phyloP scores from a whole-genome alignment of 352 stramenopile species.

The Halophytophthora polymorphica region DNA sequence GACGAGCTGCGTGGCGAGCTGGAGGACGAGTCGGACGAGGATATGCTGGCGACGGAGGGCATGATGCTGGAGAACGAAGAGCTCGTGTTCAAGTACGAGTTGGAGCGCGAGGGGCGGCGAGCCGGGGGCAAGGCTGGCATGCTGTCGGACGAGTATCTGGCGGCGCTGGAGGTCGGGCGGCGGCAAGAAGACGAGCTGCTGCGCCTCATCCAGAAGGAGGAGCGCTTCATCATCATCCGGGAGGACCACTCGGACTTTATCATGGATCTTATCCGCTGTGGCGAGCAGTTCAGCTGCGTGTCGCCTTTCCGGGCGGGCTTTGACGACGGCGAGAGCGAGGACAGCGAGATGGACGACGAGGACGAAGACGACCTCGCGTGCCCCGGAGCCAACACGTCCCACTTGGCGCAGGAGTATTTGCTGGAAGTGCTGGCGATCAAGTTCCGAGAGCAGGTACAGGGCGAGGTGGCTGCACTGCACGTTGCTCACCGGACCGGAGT shows the following conservation, averaged over 20 bases:
- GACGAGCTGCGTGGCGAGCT: constrained; percentile 33
- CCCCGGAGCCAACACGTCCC: constrained; percentile 70
- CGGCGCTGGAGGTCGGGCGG: constrained; percentile 58
- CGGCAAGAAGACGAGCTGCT: constrained; percentile 67
- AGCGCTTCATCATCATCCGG: constrained; percentile 83
- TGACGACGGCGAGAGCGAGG: constrained; percentile 39
- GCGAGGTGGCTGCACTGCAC: neutral
- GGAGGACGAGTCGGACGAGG: constrained; percentile 41
- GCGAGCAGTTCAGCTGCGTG: constrained; percentile 73
- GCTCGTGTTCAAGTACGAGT: constrained; percentile 73
- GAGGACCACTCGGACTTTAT: constrained; percentile 81
- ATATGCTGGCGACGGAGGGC: constrained; percentile 35
- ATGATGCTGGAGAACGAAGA: constrained; percentile 55
- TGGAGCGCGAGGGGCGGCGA: constrained; percentile 43
- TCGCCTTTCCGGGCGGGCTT: constrained; percentile 37
- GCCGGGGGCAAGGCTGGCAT: constrained; percentile 23
- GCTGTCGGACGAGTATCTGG: constrained; percentile 64
- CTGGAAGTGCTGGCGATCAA: constrained; percentile 78
- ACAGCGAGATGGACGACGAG: constrained; percentile 51
- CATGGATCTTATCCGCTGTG: constrained; percentile 76
- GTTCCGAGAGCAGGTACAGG: constrained; percentile 67
- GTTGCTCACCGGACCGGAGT: neutral
- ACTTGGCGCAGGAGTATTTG: constrained; percentile 74
- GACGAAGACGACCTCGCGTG: constrained; percentile 64
- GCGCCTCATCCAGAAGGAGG: constrained; percentile 74